Percentiles rank a stretch among this genome's conserved stretches.
Evolutionary conservation across 2,329 filamentous ascomycete species (phyloP).

Genomic region (Nakataea oryzae): DNA sequence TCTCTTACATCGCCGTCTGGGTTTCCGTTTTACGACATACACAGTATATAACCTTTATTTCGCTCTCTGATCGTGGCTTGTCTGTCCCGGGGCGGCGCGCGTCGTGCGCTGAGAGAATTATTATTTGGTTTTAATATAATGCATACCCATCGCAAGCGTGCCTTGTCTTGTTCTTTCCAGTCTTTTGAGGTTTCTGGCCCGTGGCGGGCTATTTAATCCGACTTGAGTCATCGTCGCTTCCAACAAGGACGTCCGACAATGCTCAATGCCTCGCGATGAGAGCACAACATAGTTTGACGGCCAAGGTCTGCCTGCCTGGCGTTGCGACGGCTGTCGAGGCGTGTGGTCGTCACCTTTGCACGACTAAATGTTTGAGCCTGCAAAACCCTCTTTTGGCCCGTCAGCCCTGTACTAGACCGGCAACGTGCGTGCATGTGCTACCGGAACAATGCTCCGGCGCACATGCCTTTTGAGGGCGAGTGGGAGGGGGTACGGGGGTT

Average conservation of each 20-base stretch:
- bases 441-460: no score
- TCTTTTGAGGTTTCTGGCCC: no score
- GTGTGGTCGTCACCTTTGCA: neutral
- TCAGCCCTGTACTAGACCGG: no score
- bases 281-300: no score
- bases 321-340: no score
- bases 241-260: no score
- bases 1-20: neutral
- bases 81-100: neutral
- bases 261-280: no score
- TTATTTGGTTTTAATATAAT: neutral
- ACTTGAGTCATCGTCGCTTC: no score
- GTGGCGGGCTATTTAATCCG: no score
- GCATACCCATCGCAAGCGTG: neutral
- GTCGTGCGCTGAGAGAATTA: neutral
- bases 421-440: no score
- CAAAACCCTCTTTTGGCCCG: neutral
- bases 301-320: no score
- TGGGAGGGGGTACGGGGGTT: neutral
- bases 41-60: constrained; percentile 6
- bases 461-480: no score
- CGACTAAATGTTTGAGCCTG: neutral
- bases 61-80: neutral
- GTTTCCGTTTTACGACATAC: neutral
- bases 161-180: neutral